Percentiles rank a stretch among this genome's conserved stretches.
Conservation (phyloP, 2,329 filamentous ascomycete genomes). For the Phaeosphaeria sp. region DNA sequence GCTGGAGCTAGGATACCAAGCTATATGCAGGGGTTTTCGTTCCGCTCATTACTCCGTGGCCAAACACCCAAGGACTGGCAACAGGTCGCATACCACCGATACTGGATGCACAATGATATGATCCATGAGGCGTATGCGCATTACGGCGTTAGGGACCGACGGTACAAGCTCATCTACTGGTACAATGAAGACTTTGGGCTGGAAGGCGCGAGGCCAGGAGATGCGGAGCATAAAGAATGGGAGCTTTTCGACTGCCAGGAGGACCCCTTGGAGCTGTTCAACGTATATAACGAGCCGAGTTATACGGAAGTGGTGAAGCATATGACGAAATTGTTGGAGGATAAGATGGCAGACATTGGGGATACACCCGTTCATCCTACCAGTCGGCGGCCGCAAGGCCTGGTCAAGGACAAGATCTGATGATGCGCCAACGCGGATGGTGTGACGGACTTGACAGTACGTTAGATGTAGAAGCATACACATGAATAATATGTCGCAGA, state of each 20-base stretch:
- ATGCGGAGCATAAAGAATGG: conserved; percentile 56
- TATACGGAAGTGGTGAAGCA: conserved; percentile 40
- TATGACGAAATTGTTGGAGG: conserved; percentile 42
- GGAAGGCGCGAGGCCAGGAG: conserved; percentile 52
- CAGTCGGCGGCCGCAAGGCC: background rate
- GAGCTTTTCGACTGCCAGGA: conserved; percentile 61
- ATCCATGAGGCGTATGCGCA: conserved; percentile 60
- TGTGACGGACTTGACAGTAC: too few species aligned
- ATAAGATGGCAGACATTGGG: conserved; percentile 61
- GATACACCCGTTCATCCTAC: conserved; percentile 48
- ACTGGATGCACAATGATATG: conserved; percentile 63
- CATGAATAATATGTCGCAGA: too few species aligned
- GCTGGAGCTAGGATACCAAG: conserved; percentile 51
- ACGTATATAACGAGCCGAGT: conserved; percentile 48
- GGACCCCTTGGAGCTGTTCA: conserved; percentile 56
- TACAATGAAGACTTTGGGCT: conserved; percentile 59
- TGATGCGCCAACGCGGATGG: background rate
- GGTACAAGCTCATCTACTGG: conserved; percentile 65
- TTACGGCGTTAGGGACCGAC: conserved; percentile 59
- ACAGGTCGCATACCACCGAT: conserved; percentile 61
- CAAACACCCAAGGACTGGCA: conserved; percentile 55
- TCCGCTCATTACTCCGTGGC: conserved; percentile 48
- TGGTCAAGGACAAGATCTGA: background rate
- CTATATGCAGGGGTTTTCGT: conserved; percentile 61
- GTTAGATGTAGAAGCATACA: too few species aligned